A percentile compares a stretch with the other conserved stretches of the same genome.
Conservation (phyloP, 495 filamentous ascomycete genomes). For the Opeltia flavorubescens region DNA sequence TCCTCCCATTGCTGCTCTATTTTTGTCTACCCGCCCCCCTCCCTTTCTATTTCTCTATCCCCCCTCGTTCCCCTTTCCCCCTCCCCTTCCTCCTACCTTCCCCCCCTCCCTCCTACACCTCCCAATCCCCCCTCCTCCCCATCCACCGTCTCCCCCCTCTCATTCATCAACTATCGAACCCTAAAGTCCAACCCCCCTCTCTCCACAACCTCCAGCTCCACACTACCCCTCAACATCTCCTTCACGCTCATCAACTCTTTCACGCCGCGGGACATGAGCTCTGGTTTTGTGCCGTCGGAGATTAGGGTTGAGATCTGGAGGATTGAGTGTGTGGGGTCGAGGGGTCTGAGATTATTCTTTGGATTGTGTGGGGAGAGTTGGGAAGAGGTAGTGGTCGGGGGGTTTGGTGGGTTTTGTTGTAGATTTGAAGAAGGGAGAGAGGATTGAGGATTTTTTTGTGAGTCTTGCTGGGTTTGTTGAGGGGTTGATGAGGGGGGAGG, state of each 20-base stretch:
- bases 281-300: conserved; percentile 36
- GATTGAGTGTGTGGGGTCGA: conserved; percentile 36
- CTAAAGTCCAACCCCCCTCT: conserved; percentile 52
- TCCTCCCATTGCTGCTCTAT: too few species aligned
- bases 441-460: too few species aligned
- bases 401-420: too few species aligned
- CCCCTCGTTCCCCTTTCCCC: too few species aligned
- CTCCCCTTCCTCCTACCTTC: conserved; percentile 8
- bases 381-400: too few species aligned
- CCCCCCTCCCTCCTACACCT: conserved; percentile 1
- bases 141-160: too few species aligned
- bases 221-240: conserved; percentile 46
- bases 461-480: too few species aligned
- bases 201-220: conserved; percentile 50
- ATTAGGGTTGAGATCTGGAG: conserved; percentile 34
- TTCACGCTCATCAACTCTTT: conserved; percentile 47
- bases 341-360: conserved; percentile 16
- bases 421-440: too few species aligned
- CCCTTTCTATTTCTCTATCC: too few species aligned
- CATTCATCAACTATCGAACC: conserved; percentile 24
- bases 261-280: conserved; percentile 39
- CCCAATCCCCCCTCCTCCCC: neutral
- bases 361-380: conserved; percentile 21
- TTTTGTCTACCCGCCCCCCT: too few species aligned
- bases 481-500: too few species aligned